Base-by-base conservation (phyloP, 495 filamentous ascomycete genomes). In the Pseudoneurospora amorphoporcata region DNA sequence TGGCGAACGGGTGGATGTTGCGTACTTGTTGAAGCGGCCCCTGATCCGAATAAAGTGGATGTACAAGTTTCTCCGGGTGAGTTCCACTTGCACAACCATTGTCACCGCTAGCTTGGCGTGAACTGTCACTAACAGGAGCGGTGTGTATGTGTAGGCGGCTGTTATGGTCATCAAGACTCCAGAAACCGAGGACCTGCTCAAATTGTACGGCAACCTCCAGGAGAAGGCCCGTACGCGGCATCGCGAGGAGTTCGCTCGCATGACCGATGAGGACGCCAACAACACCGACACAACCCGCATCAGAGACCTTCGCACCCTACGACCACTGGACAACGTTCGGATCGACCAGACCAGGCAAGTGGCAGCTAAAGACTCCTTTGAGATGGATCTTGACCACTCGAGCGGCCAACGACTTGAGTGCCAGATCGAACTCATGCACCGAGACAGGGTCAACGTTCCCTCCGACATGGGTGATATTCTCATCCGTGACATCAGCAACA, bases 1-100 rank as follows among this genome's bases (percentile, higher is more conserved):
- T 71, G 95, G 94, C 0, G 94, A 97, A 79, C 90, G 92, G 69
- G 95, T 97, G 68, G 95, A 98, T 83, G 95, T 99, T 71, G 95
- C 94, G 12, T 97, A 93, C 78, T 82, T 99, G 23, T 84, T 98
- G 47, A 98, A 97, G 80, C 85, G 94, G 69, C 95, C 95, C 3
- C 82, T 98, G 47, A 91, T 97, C 16, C 88, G 95, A 69, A 81
- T 97, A 70, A 98, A 98, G 79, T 92, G 94, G 80, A 87, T 98
- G 70, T 85, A 90, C 35, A 97, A 93, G 79, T 92, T 92, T 40
- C 88, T 96, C 77, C 94, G 92, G 83, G 91, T 89, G 80, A 75
- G 81, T 77, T 19, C 53, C 53, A 65, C 53, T 8, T 65, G 53
- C 53, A 65, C 53, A 9, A 53, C 37, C 39, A 47, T 41, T 29